phyloP scores from a whole-genome alignment of 768 basidiomycete genomes.

The Cystobasidium ongulense region DNA sequence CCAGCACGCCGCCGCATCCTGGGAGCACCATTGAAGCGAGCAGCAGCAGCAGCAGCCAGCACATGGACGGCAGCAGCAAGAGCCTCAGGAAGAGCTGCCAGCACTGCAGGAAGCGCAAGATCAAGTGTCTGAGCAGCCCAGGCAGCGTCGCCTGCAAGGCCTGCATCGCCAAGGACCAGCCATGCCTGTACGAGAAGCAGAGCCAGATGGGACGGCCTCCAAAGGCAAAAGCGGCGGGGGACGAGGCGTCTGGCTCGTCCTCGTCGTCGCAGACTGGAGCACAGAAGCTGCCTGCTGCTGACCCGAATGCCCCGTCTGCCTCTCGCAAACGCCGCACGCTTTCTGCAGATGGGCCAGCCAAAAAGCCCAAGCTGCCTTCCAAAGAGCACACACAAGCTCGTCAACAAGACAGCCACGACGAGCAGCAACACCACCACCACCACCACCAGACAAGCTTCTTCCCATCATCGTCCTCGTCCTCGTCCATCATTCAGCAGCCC shows the following conservation, averaged over 20 bases:
- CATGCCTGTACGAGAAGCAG: slow-evolving; percentile 25
- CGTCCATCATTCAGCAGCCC: too few species aligned
- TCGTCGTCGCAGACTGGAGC: too few species aligned
- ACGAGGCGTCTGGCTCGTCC: background rate
- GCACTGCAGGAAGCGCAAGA: slow-evolving; percentile 27
- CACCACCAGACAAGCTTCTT: background rate
- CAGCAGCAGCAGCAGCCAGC: too few species aligned
- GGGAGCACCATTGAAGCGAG: too few species aligned
- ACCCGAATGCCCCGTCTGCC: background rate
- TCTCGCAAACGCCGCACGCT: background rate
- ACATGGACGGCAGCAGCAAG: too few species aligned
- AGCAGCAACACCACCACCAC: background rate
- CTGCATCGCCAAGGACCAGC: slow-evolving; percentile 15
- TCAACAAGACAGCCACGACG: too few species aligned
- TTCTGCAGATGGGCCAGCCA: background rate
- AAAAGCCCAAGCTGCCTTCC: background rate
- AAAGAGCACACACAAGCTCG: too few species aligned
- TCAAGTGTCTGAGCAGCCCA: background rate
- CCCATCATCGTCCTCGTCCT: background rate
- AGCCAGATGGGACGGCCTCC: slow-evolving; percentile 24
- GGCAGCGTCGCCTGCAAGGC: slow-evolving; percentile 4
- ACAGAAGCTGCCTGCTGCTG: too few species aligned
- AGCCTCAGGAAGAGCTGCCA: background rate
- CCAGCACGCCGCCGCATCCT: too few species aligned
- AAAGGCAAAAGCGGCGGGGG: background rate